phyloP scores from a whole-genome alignment of 2,329 filamentous ascomycete genomes.

The Aureobasidium sp. region DNA sequence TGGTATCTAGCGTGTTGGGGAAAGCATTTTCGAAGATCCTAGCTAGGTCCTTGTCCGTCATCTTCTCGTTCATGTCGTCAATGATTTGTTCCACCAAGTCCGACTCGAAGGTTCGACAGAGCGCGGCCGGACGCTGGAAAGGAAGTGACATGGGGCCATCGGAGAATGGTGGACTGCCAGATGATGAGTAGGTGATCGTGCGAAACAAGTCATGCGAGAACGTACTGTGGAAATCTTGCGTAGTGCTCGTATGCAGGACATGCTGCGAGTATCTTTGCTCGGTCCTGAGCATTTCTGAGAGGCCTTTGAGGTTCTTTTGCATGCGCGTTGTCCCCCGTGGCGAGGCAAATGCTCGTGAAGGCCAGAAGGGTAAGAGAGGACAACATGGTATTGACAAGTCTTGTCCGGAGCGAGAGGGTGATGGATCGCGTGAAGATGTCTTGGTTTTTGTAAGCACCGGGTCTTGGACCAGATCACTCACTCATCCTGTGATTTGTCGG shows the following conservation, averaged over 20 bases:
- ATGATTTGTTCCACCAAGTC: conserved; percentile 85
- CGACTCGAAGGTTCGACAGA: conserved; percentile 86
- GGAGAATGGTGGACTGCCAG: conserved; percentile 64
- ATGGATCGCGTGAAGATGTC: neutral
- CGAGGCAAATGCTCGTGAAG: conserved; percentile 25
- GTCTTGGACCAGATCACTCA: neutral
- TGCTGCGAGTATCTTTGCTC: conserved; percentile 30
- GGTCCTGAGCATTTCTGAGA: conserved; percentile 23
- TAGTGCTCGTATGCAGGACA: conserved; percentile 36
- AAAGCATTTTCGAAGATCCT: conserved; percentile 93
- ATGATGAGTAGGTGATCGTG: conserved; percentile 18
- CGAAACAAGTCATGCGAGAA: neutral
- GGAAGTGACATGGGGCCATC: conserved; percentile 72
- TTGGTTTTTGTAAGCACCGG: neutral
- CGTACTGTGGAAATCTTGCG: conserved; percentile 32
- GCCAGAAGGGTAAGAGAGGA: conserved; percentile 22
- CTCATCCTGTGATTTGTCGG: neutral
- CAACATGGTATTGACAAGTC: neutral
- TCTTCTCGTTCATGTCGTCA: conserved; percentile 66
- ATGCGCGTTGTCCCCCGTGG: conserved; percentile 18
- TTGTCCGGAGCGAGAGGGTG: neutral
- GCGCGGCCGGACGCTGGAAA: conserved; percentile 72
- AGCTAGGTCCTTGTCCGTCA: conserved; percentile 81
- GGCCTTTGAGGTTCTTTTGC: conserved; percentile 20
- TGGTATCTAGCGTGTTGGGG: conserved; percentile 85